Percentiles rank a stretch among this genome's conserved stretches.
phyloP scores from a whole-genome alignment of 495 filamentous ascomycete species.

The Halenospora varia region DNA sequence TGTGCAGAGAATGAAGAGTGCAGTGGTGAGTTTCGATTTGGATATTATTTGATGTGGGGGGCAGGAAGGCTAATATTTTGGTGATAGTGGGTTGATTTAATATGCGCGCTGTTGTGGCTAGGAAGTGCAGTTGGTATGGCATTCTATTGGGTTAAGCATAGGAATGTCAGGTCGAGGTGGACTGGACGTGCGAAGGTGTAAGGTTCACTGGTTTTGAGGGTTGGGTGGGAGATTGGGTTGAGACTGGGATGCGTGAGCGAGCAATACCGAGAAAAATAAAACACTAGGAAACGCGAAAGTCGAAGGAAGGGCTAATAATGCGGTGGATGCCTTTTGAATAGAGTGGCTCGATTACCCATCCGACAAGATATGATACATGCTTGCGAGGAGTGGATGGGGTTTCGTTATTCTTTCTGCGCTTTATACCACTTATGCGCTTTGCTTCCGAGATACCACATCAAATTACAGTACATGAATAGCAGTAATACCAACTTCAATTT shows the following conservation, averaged over 20 bases:
- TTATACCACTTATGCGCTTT: neutral
- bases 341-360: slow-evolving; percentile 6
- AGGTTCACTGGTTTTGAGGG: neutral
- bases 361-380: neutral
- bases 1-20: slow-evolving; percentile 74
- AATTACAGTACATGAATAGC: neutral
- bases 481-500: neutral
- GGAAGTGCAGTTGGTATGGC: slow-evolving; percentile 42
- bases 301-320: no score
- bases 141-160: slow-evolving; percentile 40
- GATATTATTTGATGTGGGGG: no score
- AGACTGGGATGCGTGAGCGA: neutral
- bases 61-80: no score
- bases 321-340: no score
- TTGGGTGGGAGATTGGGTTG: neutral
- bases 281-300: neutral
- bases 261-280: no score
- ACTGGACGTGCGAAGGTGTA: slow-evolving; percentile 46
- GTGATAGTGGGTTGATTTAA: slow-evolving; percentile 69
- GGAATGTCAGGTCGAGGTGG: slow-evolving; percentile 36
- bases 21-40: no score
- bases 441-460: neutral
- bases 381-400: neutral
- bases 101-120: slow-evolving; percentile 70
- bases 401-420: neutral